phyloP scores from a whole-genome alignment of 2,329 filamentous ascomycete species.

The Claviceps sp. region DNA sequence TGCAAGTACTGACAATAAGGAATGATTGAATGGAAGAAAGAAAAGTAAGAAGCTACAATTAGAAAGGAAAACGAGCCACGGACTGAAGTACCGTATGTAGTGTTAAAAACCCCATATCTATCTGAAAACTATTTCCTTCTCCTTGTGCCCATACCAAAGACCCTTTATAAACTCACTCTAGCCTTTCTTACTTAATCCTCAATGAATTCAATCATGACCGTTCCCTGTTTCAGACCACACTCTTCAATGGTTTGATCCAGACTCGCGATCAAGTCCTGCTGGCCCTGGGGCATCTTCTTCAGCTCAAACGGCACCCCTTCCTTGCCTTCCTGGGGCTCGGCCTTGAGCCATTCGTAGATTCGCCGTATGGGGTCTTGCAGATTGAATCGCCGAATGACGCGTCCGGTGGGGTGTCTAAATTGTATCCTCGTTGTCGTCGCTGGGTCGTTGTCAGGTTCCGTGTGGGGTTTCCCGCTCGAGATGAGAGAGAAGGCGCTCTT shows the following conservation, averaged over 20 bases:
- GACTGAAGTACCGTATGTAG: too few relatives aligned
- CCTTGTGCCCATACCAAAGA: background rate
- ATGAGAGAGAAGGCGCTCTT: conserved; percentile 55
- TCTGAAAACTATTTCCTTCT: too few relatives aligned
- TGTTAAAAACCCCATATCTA: too few relatives aligned
- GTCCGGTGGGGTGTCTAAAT: conserved; percentile 73
- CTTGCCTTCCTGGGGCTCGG: conserved; percentile 69
- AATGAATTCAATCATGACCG: conserved; percentile 87
- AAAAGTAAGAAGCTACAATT: too few relatives aligned
- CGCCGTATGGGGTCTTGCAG: conserved; percentile 63
- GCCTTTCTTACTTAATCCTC: conserved; percentile 31
- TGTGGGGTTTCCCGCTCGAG: conserved; percentile 57
- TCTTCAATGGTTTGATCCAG: conserved; percentile 65
- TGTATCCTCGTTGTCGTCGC: conserved; percentile 76
- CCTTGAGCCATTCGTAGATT: conserved; percentile 95
- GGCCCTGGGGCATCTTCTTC: conserved; percentile 63
- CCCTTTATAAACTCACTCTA: too few relatives aligned
- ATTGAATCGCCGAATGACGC: conserved; percentile 76
- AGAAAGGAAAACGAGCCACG: too few relatives aligned
- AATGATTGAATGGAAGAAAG: too few relatives aligned
- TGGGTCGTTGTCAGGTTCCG: conserved; percentile 60
- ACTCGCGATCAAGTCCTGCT: conserved; percentile 59
- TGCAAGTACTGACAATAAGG: too few relatives aligned
- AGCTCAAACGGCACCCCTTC: conserved; percentile 72
- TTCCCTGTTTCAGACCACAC: conserved; percentile 80